These are phyloP conservation scores for Hydnum rufescens DNA, from an alignment of 768 basidiomycete species.

Conservation along the genomic window DNA sequence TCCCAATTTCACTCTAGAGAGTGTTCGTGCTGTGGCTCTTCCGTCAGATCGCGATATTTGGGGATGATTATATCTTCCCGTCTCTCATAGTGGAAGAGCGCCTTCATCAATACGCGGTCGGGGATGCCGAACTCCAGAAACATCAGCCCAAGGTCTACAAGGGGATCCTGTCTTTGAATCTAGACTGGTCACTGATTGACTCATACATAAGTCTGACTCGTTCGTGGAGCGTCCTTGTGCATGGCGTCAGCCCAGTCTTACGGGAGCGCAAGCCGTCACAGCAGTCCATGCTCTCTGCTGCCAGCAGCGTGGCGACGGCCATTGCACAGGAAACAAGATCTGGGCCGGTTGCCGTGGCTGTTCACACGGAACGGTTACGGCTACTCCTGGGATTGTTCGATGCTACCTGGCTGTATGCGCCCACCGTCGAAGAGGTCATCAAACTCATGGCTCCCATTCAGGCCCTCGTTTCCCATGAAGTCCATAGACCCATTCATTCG, in stretches of 20 bases:
- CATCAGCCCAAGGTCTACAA: slow-evolving; percentile 27
- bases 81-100: slow-evolving; percentile 36
- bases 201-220: slow-evolving; percentile 54
- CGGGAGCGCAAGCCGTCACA: slow-evolving; percentile 19
- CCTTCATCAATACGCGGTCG: slow-evolving; percentile 23
- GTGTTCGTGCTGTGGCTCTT: slow-evolving; percentile 43
- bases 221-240: slow-evolving; percentile 58
- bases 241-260: slow-evolving; percentile 36
- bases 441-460: slow-evolving; percentile 40
- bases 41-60: slow-evolving; percentile 52
- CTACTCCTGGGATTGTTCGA: slow-evolving; percentile 65
- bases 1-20: slow-evolving; percentile 40
- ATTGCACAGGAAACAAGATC: slow-evolving; percentile 47
- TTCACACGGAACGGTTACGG: slow-evolving; percentile 56
- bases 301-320: slow-evolving; percentile 41
- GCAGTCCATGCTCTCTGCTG: slow-evolving; percentile 28
- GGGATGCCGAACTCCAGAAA: slow-evolving; percentile 27
- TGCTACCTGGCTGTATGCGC: slow-evolving; percentile 40
- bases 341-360: slow-evolving; percentile 70
- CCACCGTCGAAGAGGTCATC: slow-evolving; percentile 36
- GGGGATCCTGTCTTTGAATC: slow-evolving; percentile 52
- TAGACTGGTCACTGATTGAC: slow-evolving; percentile 72
- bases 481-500: slow-evolving; percentile 53
- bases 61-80: slow-evolving; percentile 63
- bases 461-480: slow-evolving; percentile 47